Conservation (phyloP, 768 basidiomycete species). For the Amanita jacksonii region DNA sequence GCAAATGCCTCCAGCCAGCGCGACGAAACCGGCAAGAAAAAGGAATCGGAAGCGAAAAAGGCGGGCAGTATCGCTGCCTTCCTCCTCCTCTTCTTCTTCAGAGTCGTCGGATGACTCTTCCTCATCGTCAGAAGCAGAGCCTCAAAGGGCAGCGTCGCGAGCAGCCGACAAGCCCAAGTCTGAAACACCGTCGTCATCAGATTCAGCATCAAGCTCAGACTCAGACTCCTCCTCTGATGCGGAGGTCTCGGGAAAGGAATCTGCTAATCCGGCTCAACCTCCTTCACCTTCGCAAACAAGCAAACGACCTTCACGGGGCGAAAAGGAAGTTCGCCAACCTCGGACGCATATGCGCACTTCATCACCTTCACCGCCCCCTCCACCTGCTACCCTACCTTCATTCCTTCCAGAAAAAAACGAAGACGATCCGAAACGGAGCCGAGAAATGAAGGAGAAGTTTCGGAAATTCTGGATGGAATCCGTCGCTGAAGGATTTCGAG, state of each 20-base stretch:
- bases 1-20: slow-evolving; percentile 20
- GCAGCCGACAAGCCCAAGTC: too few relatives aligned
- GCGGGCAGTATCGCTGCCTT: slow-evolving; percentile 23
- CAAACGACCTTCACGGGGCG: too few relatives aligned
- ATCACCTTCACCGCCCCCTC: slow-evolving; percentile 38
- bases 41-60: slow-evolving; percentile 35
- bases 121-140: slow-evolving; percentile 10
- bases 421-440: slow-evolving; percentile 34
- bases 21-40: slow-evolving; percentile 21
- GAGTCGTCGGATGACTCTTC: slow-evolving; percentile 15
- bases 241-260: slow-evolving; percentile 12
- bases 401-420: slow-evolving; percentile 39
- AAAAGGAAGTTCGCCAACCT: slow-evolving; percentile 1
- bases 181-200: slow-evolving; percentile 9
- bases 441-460: slow-evolving; percentile 55
- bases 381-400: slow-evolving; percentile 40
- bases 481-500: slow-evolving; percentile 72
- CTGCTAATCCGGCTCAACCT: slow-evolving; percentile 5
- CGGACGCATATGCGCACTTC: slow-evolving; percentile 12
- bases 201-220: slow-evolving; percentile 16
- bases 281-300: too few relatives aligned
- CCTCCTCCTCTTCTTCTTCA: slow-evolving; percentile 24
- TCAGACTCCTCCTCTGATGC: slow-evolving; percentile 11
- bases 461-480: slow-evolving; percentile 83
- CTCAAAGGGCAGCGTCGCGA: too few relatives aligned